Conservation (phyloP, 768 basidiomycete genomes). For the Boletus insuetus region DNA sequence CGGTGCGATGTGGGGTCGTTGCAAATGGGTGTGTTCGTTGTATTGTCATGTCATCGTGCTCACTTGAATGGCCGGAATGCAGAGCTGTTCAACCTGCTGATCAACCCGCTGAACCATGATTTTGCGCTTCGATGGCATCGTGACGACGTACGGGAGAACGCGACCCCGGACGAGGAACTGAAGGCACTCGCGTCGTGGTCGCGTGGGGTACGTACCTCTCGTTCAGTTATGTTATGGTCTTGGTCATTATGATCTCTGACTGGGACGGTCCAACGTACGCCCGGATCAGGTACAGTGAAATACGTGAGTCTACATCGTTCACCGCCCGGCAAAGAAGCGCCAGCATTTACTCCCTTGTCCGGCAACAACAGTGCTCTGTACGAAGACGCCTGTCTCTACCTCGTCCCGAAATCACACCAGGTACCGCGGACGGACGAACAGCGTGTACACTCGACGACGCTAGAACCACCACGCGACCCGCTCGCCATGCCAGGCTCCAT, state of each 20-base stretch:
- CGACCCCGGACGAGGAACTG: slow-evolving; percentile 57
- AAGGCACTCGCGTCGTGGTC: slow-evolving; percentile 57
- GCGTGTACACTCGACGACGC: slow-evolving; percentile 49
- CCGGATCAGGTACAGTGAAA: slow-evolving; percentile 71
- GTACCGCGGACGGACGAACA: slow-evolving; percentile 56
- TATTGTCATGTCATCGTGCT: not conserved
- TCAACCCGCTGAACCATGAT: slow-evolving; percentile 61
- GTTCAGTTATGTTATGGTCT: no score
- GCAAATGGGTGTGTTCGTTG: slow-evolving; percentile 65
- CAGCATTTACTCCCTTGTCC: no score
- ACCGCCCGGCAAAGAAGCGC: not conserved
- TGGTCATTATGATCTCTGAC: no score
- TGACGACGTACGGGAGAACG: slow-evolving; percentile 65
- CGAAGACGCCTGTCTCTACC: slow-evolving; percentile 63
- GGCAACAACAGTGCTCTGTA: slow-evolving; percentile 53
- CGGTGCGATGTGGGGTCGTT: slow-evolving; percentile 54
- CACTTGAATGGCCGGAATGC: not conserved
- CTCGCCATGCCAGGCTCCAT: slow-evolving; percentile 70
- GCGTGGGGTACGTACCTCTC: slow-evolving; percentile 47
- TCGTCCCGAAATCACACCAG: slow-evolving; percentile 70
- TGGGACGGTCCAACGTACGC: not conserved
- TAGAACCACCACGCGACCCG: slow-evolving; percentile 53
- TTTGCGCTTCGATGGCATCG: slow-evolving; percentile 81
- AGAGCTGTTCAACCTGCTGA: slow-evolving; percentile 74
- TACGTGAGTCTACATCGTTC: slow-evolving; percentile 45